Evolutionary conservation across 163 green algal species (phyloP), one percentile per base, ranked within the genome.

Genomic region (Botryococcus braunii): DNA sequence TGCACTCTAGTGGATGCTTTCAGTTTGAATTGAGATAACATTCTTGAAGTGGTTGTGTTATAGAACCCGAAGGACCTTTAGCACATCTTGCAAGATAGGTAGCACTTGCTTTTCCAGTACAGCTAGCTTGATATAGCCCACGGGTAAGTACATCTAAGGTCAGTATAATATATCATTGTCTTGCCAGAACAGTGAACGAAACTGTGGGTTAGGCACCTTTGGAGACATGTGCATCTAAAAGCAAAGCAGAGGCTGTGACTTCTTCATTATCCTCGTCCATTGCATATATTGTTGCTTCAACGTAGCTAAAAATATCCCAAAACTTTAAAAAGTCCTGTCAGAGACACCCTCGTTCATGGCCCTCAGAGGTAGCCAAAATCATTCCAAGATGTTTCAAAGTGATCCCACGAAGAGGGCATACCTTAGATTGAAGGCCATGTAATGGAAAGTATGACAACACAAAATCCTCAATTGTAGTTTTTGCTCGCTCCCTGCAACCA

Each of bases 251-350:
- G 17, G 13, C 41, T 38, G 62, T 43, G 32, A 65, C 62, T 13
- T 13, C 32, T 68, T 89, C 84, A 58, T 89, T 89, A 29, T 82
- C 77, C 46, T 90, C 86, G 59, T 92, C 86, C 61, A 89, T 65
- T 40, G 85, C 70, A 73, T 92, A 92, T 7, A 92, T 87, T 9
- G 70, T 82, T 23, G 69, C 83, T 66, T 94, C 87, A 2, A 92
- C 79, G 72, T 78, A 94, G 4, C 90, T 69, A 31, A 94, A 63
- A 0, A 89, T 70, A 38, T 91, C 84, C 41, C 86, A 75, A 63
- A 78, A 85, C 5, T 68, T 62, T 41, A 89, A 81, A 2, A 92
- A 76, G 11, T 84, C 84, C 80, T 87, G 71, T 38, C 32, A 3
- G 57, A 34, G n/a, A 46, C 34, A 41, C 5, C 27, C 1, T 46